Base-by-base conservation (phyloP, 805 yeast genomes). In the Spathaspora arborariae region DNA sequence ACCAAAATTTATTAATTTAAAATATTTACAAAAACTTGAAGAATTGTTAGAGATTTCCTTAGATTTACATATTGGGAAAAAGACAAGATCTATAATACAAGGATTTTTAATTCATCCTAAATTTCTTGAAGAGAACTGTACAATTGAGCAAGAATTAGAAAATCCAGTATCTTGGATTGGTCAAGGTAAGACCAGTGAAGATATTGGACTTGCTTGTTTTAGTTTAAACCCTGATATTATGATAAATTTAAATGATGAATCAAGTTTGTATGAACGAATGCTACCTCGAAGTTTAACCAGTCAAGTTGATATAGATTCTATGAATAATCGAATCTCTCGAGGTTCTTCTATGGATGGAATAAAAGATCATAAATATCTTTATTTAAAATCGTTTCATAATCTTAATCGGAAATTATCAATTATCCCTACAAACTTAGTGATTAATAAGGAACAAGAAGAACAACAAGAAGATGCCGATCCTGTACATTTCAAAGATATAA, bases 91-190 rank as follows among this genome's bases (percentile, higher is more conserved):
- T 1, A 44, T 69, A 15, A 58, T 70, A 13, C 56, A 58, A 18
- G 56, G 66, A 8, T 73, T 75, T 56, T 53, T 67, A 37, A 48
- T 79, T 6, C 85, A 83, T 53, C 82, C 84, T 1, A 69, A 75
- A 39, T 62, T 80, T 34, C 48, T 72, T 4, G 43, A 47, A 9
- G 58, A 62, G 13, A 60, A 68, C 1, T 18, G 48, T 7, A 40
- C 56, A 5, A 24, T 51, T 4, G 51, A 54, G 13, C 46, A 45
- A 15, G 67, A 63, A 44, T 44, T 53, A 2, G 42, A 48, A 15
- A 41, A 49, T 40, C 64, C 65, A 1, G 42, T 56, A 5, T 24
- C 46, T 5, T 63, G 67, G 67, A 37, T 63, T 20, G 38, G 46
- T 3, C 27, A 24, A 52, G 54, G 21, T 52, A 48, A 51, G 20